phyloP scores from a whole-genome alignment of 306 rosid genomes.

The Crataegus laevigata region DNA sequence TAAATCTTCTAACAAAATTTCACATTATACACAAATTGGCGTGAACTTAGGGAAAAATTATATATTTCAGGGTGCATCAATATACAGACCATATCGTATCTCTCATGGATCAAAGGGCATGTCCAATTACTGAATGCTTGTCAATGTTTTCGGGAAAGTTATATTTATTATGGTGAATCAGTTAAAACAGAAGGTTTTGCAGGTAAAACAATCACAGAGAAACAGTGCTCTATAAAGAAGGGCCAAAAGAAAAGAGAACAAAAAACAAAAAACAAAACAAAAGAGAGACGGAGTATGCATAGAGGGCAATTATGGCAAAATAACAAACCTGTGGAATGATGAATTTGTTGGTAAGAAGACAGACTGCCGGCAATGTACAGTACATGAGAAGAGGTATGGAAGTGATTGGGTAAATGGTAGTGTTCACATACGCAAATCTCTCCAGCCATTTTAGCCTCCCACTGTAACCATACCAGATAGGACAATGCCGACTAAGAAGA shows the following conservation, averaged over 20 bases:
- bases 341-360: constrained; percentile 95
- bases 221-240: neutral
- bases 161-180: neutral
- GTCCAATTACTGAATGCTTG: neutral
- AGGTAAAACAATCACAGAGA: neutral
- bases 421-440: constrained; percentile 89
- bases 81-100: neutral
- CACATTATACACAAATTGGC: neutral
- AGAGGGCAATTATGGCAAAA: neutral
- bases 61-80: neutral
- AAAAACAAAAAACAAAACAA: neutral
- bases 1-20: neutral
- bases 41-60: neutral
- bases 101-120: too few relatives aligned
- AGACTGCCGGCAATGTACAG: constrained; percentile 91
- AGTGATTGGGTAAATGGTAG: constrained; percentile 90
- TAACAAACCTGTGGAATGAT: constrained; percentile 88
- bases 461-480: constrained; percentile 92
- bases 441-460: constrained; percentile 96
- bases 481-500: constrained; percentile 90
- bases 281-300: neutral
- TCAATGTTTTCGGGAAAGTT: neutral
- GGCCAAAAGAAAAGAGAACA: too few relatives aligned
- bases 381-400: constrained; percentile 86
- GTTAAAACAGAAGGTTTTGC: neutral